These are phyloP conservation scores for Daedalea quercina DNA, from an alignment of 768 basidiomycete species.

Conservation along the genomic window DNA sequence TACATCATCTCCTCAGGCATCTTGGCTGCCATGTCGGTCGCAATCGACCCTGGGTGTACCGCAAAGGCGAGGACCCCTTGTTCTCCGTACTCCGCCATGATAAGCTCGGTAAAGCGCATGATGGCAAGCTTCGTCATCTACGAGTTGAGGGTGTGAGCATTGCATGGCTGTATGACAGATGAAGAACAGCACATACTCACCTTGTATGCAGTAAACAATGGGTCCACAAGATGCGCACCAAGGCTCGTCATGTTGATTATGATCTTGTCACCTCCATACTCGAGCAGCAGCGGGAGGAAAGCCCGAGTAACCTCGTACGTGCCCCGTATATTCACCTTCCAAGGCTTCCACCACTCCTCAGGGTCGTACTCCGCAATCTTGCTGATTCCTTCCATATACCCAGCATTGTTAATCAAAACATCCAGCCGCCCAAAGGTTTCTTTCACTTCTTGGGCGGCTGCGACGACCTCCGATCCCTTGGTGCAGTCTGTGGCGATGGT, in stretches of 20 bases:
- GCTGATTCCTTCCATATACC: constrained; percentile 9
- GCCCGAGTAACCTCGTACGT: constrained; percentile 24
- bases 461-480: constrained; percentile 14
- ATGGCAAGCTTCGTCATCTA: constrained; percentile 7
- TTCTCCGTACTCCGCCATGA: too few relatives aligned
- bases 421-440: constrained; percentile 23
- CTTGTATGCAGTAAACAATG: background rate
- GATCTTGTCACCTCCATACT: constrained; percentile 4
- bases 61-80: constrained; percentile 2
- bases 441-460: constrained; percentile 17
- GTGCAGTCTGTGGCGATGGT: constrained; percentile 20
- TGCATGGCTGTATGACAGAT: too few relatives aligned
- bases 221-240: background rate
- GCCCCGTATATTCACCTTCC: constrained; percentile 34
- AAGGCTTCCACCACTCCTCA: constrained; percentile 29
- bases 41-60: constrained; percentile 6
- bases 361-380: constrained; percentile 28
- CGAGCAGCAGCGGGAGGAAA: background rate
- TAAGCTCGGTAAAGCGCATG: constrained; percentile 4
- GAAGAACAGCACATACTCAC: too few relatives aligned
- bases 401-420: constrained; percentile 23
- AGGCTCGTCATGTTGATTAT: constrained; percentile 3
- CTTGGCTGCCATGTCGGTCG: constrained; percentile 9
- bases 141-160: too few relatives aligned
- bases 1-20: constrained; percentile 1